phyloP scores from a whole-genome alignment of 2,329 filamentous ascomycete genomes.

The Onygenales sp. region DNA sequence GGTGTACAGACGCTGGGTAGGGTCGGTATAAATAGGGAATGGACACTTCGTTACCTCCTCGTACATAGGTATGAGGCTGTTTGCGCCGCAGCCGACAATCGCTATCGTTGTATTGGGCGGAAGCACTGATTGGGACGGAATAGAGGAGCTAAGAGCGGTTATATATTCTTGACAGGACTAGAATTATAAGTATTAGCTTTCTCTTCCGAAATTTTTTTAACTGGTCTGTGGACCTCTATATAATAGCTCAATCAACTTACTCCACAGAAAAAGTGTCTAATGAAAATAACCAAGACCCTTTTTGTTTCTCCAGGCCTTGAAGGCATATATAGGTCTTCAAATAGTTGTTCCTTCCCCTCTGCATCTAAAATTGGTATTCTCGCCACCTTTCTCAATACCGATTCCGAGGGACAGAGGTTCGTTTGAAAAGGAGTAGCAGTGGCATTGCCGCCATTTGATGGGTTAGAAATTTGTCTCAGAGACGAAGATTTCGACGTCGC shows the following conservation, averaged over 20 bases:
- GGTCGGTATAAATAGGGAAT: slow-evolving; percentile 72
- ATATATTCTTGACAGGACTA: slow-evolving; percentile 68
- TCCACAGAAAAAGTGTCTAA: slow-evolving; percentile 73
- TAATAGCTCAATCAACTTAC: slow-evolving; percentile 38
- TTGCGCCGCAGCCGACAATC: slow-evolving; percentile 64
- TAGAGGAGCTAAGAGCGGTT: slow-evolving; percentile 48
- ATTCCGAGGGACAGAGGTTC: slow-evolving; percentile 5
- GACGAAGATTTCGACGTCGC: neutral
- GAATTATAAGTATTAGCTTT: slow-evolving; percentile 1
- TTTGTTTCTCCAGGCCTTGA: slow-evolving; percentile 24
- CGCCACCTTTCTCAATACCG: slow-evolving; percentile 8
- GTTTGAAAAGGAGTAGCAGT: neutral
- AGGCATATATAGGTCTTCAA: slow-evolving; percentile 50
- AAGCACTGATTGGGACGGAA: slow-evolving; percentile 43
- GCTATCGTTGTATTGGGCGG: slow-evolving; percentile 51
- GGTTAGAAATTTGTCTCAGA: neutral
- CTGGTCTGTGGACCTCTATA: neutral
- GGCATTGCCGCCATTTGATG: neutral
- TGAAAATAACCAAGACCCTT: slow-evolving; percentile 60
- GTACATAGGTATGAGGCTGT: slow-evolving; percentile 60
- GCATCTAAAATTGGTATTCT: slow-evolving; percentile 44
- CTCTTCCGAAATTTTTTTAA: neutral
- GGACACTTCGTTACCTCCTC: slow-evolving; percentile 51
- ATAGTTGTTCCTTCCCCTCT: slow-evolving; percentile 50
- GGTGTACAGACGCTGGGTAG: slow-evolving; percentile 55